These are phyloP conservation scores for Bryum argenteum DNA, from an alignment of 225 moss, liverwort and hornwort species.

Conservation along the genomic window DNA sequence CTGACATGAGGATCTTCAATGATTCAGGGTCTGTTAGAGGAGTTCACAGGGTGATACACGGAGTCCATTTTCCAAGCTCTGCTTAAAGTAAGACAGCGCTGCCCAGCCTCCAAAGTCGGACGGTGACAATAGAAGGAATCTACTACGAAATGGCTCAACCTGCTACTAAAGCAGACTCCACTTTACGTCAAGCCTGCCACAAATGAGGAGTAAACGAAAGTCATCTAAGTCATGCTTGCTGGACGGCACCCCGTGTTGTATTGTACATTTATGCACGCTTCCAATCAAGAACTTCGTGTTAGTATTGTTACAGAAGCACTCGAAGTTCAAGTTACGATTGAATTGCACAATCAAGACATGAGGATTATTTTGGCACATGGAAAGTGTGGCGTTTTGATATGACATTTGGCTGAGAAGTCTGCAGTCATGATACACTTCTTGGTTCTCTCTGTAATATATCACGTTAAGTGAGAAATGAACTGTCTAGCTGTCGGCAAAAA, in stretches of 20 bases:
- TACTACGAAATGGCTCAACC: background rate
- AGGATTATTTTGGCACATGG: conserved; percentile 2
- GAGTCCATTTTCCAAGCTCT: conserved; percentile 10
- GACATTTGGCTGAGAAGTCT: background rate
- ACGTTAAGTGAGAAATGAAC: background rate
- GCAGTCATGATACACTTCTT: background rate
- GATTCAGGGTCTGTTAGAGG: conserved; percentile 59
- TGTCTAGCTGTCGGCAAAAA: background rate
- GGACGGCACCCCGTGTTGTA: background rate
- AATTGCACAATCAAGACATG: background rate
- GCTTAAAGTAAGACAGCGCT: conserved; percentile 14
- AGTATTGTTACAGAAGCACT: conserved; percentile 1
- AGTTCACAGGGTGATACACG: conserved; percentile 51
- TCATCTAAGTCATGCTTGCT: conserved; percentile 3
- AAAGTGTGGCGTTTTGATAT: conserved; percentile 3
- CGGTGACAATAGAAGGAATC: background rate
- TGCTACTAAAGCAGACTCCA: background rate
- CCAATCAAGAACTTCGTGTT: background rate
- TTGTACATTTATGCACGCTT: background rate
- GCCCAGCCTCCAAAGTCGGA: conserved; percentile 14
- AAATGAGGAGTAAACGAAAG: background rate
- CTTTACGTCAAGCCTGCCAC: background rate
- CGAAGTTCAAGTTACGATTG: background rate
- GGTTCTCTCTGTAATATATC: conserved; percentile 13
- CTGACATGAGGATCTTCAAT: conserved; percentile 20